Evolutionary conservation across 805 yeast genomes (phyloP), one percentile per base, ranked within the genome.

Genomic region (Zygoascus bituminiphila): DNA sequence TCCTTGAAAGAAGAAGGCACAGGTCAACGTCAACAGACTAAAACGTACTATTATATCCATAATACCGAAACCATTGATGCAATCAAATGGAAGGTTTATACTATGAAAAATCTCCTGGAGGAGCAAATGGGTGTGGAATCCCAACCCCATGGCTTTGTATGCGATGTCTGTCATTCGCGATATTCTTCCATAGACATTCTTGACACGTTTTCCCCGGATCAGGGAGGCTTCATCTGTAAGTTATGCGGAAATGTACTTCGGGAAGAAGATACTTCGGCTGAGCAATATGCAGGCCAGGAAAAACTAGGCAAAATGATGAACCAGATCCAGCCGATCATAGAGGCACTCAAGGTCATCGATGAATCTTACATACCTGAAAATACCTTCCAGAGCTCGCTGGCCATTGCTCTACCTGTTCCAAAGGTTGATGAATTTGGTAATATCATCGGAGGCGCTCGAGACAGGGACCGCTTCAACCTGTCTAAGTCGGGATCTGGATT

Each of bases 71-170:
- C 98, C 0, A 86, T 93, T 37, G 98, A 93, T 67, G 80, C 96
- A 2, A 80, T 93, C 62, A 93, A 93, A 66, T 93, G 98, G 98
- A 88, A 89, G 61, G 85, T 91, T 51, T 96, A 91, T 63, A 78
- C 85, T 42, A 75, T 93, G 23, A 97, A 87, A 12, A 82, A 82
- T 56, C 64, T 74, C 47, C 73, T 89, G 48, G 87, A 87, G 61
- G 86, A 84, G 54, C 95, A 88, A 59, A 76, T 91, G 68, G 81
- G 87, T 45, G 84, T 81, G 35, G 85, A 83, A 58, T 81, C 88
- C 22, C 89, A 88, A 56, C 95, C 97, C 1, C 95, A 93, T 60
- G 98, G 98, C 2, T 93, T 85, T 62, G 75, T 86, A 51, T 93
- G 98, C 62, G 89, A 95, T 7, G 71, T 82, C 21, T 93, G 98